phyloP scores from a whole-genome alignment of 768 basidiomycete genomes.

The Panaeolus papilionaceus region DNA sequence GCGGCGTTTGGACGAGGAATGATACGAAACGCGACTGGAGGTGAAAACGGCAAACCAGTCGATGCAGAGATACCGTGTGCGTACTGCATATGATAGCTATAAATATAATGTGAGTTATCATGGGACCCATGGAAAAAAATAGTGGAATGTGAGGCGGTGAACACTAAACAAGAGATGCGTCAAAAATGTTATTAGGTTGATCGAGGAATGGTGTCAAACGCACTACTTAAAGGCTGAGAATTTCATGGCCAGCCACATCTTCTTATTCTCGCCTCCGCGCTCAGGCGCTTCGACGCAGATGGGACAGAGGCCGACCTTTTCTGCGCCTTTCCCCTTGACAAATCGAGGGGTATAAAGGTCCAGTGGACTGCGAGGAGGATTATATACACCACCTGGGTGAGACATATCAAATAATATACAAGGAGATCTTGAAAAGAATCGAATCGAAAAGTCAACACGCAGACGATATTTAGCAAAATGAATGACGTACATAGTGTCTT shows the following conservation, averaged over 20 bases:
- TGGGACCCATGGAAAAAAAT: background rate
- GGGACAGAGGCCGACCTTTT: slow-evolving; percentile 81
- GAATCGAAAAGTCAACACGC: background rate
- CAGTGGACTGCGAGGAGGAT: slow-evolving; percentile 61
- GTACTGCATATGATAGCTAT: slow-evolving; percentile 85
- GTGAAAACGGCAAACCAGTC: slow-evolving; percentile 77
- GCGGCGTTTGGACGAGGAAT: slow-evolving; percentile 49
- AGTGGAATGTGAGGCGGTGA: background rate
- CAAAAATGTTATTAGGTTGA: background rate
- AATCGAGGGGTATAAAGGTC: slow-evolving; percentile 85
- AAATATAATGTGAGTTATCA: background rate
- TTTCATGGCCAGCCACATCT: slow-evolving; percentile 79
- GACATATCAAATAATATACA: slow-evolving; percentile 39
- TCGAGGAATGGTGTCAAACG: slow-evolving; percentile 27
- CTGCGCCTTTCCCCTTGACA: slow-evolving; percentile 68
- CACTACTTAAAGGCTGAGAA: slow-evolving; percentile 86
- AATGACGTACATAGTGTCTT: slow-evolving; percentile 44
- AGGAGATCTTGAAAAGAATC: slow-evolving; percentile 37
- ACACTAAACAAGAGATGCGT: background rate
- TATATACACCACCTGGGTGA: slow-evolving; percentile 59
- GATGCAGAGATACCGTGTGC: slow-evolving; percentile 79
- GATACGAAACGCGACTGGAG: slow-evolving; percentile 68
- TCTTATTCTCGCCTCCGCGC: slow-evolving; percentile 69
- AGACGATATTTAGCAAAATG: background rate
- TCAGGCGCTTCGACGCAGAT: slow-evolving; percentile 67